These are phyloP conservation scores for Populus simonii DNA, from an alignment of 345 rosid genomes.

Conservation along the genomic window DNA sequence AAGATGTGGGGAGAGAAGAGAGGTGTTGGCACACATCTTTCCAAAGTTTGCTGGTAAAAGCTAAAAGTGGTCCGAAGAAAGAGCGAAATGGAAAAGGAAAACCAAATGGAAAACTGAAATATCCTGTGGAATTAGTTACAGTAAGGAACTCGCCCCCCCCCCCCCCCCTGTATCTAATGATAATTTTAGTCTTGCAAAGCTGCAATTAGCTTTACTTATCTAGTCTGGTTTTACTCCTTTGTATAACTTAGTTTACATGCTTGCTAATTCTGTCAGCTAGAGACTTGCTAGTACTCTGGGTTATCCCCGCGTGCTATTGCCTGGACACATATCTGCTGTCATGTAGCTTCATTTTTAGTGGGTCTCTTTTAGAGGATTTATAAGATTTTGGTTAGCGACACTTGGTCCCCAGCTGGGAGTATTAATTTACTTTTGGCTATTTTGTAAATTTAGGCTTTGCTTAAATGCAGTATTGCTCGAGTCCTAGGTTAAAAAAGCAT, in stretches of 20 bases:
- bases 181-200: neutral
- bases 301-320: neutral
- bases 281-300: neutral
- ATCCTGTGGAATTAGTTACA: constrained; percentile 69
- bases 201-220: neutral
- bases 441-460: no score
- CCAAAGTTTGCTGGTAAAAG: constrained; percentile 58
- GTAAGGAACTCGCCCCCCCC: constrained; percentile 38
- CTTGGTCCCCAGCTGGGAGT: neutral
- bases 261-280: neutral
- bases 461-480: neutral
- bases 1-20: constrained; percentile 59
- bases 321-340: constrained; percentile 1
- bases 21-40: constrained; percentile 88
- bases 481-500: neutral
- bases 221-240: neutral
- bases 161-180: neutral
- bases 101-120: constrained; percentile 30
- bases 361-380: neutral
- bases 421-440: neutral
- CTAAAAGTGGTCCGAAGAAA: constrained; percentile 35
- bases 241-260: neutral
- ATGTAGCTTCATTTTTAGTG: neutral
- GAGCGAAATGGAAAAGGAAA: constrained; percentile 41
- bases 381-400: neutral